Base-by-base conservation (phyloP, 805 yeast genomes). In the Hanseniaspora singularis region DNA sequence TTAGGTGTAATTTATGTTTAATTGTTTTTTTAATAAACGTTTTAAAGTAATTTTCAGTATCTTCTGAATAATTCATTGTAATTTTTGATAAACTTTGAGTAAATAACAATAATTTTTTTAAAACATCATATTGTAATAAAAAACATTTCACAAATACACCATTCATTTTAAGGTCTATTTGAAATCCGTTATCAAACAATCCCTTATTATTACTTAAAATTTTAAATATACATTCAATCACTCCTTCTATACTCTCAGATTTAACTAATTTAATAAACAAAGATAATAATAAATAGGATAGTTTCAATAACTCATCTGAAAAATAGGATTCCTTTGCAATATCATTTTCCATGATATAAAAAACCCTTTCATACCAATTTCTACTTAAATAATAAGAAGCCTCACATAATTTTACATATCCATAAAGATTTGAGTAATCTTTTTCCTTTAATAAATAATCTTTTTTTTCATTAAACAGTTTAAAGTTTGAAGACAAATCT, bases 91-190 rank as follows among this genome's bases (percentile, higher is more conserved):
- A 7, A 1, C 37, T 40, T 10, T 43, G 47, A 18, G 34, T 12
- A 23, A 43, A 43, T 12, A 43, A 7, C 1, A 43, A 19, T 9
- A 43, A 12, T 6, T 43, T 32, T 23, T 43, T 43, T 16, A 43
- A 16, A 11, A 12, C 26, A 1, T 22, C 19, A 22, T 43, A 36
- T 11, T 43, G 36, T 15, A 43, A 15, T 14, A 41, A 16, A 20
- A 12, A 33, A 18, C 45, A 32, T 23, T 26, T 3, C 3, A 38
- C 5, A 4, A 26, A 8, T 27, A 38, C 11, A 28, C 28, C 18
- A 6, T 38, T 27, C 3, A 28, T 18, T 3, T 27, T 28, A 6
- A 38, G 12, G 4, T 38, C 18, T 3, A 38, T 18, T 16, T 38
- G 16, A 38, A 38, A 8, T 27, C 20, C 8, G 9, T 20, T 10